Percentiles rank a stretch among this genome's conserved stretches.
These are phyloP conservation scores for Fraxinus velutina DNA, from an alignment of 305 asterid genomes.

Conservation along the genomic window DNA sequence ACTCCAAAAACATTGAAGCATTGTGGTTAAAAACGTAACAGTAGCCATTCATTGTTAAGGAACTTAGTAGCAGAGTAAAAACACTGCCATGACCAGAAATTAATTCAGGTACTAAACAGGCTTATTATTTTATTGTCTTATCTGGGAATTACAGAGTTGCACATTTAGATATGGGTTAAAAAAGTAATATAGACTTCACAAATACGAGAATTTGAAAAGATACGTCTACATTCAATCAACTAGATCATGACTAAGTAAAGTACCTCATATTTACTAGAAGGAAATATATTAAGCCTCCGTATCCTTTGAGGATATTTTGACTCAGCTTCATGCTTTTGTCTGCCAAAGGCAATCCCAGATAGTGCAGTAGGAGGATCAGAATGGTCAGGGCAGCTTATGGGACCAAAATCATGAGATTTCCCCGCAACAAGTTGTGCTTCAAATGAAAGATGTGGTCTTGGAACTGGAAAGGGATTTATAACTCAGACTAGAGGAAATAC, in stretches of 20 bases:
- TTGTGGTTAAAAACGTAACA: not conserved
- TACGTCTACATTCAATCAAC: not conserved
- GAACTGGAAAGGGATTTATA: slow-evolving; percentile 54
- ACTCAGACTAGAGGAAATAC: slow-evolving; percentile 22
- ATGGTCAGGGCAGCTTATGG: slow-evolving; percentile 82
- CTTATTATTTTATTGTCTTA: not conserved
- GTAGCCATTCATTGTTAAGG: not conserved
- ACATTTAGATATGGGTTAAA: not conserved
- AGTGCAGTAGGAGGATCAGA: slow-evolving; percentile 58
- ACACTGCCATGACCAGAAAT: not conserved
- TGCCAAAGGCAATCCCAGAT: slow-evolving; percentile 57
- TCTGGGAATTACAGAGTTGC: not conserved
- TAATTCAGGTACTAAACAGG: not conserved
- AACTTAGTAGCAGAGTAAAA: not conserved
- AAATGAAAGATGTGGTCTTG: slow-evolving; percentile 87
- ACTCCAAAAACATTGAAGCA: not conserved
- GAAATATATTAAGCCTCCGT: slow-evolving; percentile 84
- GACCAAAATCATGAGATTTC: slow-evolving; percentile 86
- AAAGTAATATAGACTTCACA: not conserved
- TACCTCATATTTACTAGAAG: slow-evolving; percentile 91
- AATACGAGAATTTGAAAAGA: not conserved
- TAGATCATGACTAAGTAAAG: slow-evolving; percentile 15
- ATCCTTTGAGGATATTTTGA: slow-evolving; percentile 85
- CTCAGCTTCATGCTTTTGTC: slow-evolving; percentile 91
- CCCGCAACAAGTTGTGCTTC: slow-evolving; percentile 96